Conservation (phyloP, 257 asterid species). For the Striga asiatica region DNA sequence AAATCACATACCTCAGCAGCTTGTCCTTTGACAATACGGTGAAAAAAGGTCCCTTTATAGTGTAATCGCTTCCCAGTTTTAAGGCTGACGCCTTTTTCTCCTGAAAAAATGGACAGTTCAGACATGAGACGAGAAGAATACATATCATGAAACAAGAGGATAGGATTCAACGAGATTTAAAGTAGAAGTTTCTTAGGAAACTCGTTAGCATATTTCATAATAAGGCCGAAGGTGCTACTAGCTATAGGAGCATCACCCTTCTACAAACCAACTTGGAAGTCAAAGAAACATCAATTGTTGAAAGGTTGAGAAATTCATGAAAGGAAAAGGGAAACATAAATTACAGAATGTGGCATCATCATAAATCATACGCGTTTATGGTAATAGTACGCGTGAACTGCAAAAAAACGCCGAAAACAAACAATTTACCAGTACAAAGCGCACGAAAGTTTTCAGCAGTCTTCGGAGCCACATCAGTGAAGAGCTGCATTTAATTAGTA, state of each 20-base stretch:
- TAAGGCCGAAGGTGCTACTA: not conserved
- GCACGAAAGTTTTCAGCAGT: constrained; percentile 93
- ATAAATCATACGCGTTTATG: too few species aligned
- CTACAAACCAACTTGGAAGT: not conserved
- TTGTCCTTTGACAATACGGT: constrained; percentile 65
- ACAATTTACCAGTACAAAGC: constrained; percentile 70
- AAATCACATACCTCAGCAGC: constrained; percentile 66
- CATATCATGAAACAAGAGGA: not conserved
- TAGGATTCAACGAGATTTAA: not conserved
- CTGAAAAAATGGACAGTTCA: constrained; percentile 28
- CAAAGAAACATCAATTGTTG: too few species aligned
- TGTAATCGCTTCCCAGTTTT: constrained; percentile 80
- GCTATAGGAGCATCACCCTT: not conserved
- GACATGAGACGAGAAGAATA: not conserved
- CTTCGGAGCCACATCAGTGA: constrained; percentile 71
- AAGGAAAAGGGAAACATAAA: too few species aligned
- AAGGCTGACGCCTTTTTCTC: constrained; percentile 77
- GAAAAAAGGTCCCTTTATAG: constrained; percentile 93
- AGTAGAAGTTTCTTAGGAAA: not conserved
- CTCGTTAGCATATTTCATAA: not conserved
- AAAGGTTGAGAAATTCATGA: too few species aligned
- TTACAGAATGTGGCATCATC: too few species aligned
- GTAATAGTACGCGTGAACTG: too few species aligned
- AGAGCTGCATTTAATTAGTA: constrained; percentile 54
- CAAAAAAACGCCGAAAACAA: too few species aligned